Evolutionary conservation across 2,329 filamentous ascomycete genomes (phyloP), one percentile per base, ranked within the genome.

Genomic region (Neocatenulostroma microsporum): DNA sequence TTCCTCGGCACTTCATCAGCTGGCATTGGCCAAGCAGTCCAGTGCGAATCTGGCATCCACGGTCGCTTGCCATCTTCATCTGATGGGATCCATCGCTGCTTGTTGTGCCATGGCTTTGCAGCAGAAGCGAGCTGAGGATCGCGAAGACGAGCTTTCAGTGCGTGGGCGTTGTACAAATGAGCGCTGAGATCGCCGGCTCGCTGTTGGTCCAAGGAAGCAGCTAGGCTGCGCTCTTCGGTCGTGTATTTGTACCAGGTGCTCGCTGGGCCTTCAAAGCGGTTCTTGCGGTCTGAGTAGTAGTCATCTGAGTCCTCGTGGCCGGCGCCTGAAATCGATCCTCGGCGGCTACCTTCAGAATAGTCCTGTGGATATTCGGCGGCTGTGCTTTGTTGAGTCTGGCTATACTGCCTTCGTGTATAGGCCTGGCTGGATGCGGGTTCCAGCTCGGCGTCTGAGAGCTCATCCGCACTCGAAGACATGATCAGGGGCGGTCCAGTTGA

Each of bases 11-110:
- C 77, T 17, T 71, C 62, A 6, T 67, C 62, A 4, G 73, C 67
- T 14, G 69, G 69, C 53, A 93, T 58, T 4, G 89, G 89, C 89
- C 89, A 95, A 1, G 87, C 83, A 13, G 84, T 84, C 88, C 89
- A 95, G 4, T 56, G 46, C 40, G 72, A 74, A 0, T 74, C 51
- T 2, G 73, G 68, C 12, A 60, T 49, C 48, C 71, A 66, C 3
- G 54, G 46, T 39, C 47, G 50, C 21, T 59, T 53, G 4, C 45
- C 45, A 27, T 58, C 45, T 12, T 58, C 51, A 18, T 57, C 47
- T 2, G 44, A 48, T 20, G 54, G 42, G 19, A 64, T 44, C 64
- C 66, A 69, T 7, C 40, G 43, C 20, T 59, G 55, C 42, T 63
- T 68, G 41, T 49, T 64, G 39, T 60, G 58, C 63, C 61, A 65